Base-by-base conservation (phyloP, 495 filamentous ascomycete genomes). In the Xanthoparmelia taractica region DNA sequence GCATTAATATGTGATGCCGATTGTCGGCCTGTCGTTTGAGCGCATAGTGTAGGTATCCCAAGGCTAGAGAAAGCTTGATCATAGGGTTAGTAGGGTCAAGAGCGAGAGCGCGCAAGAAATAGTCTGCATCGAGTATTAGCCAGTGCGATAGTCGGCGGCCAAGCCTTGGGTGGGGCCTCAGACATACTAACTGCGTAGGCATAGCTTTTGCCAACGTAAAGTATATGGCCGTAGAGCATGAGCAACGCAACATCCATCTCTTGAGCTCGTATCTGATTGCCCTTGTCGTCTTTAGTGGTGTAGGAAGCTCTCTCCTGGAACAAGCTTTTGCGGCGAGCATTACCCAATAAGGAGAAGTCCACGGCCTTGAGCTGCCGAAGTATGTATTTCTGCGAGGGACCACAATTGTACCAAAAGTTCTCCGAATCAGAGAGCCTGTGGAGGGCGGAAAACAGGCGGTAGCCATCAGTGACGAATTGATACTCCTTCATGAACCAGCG, bases 11-110 rank as follows among this genome's bases (percentile, higher is more conserved):
- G 66, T 87, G 91, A 70, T 97, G 92, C 1, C 93, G 80, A 71
- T 97, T 96, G 57, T 92, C 91, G 7, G 87, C 83, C 73, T 93
- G 91, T 13, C 92, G 83, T 69, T 96, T 96, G 65, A 96, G 81
- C 13, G 87, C 87, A 69, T 92, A 84, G 69, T 96, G 88, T 48
- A 96, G 79, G 71, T 92, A 97, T 27, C 84, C 85, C 34, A 95
- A 81, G 23, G 69, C 78, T 61, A 83, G 77, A 13, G 78, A 80
- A 34, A 98, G 85, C 66, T 90, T 87, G 63, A 96, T 82, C 48
- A 86, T 81, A 7, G 85, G 80, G 68, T 96, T 95, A 20, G 83
- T 66, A 4, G 89, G 88, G 68, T 91, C 85, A 0, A 97, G 72
- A 0, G 88, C 85, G 56, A 88, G 87, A 7, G 92, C 95, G 48